A percentile compares a stretch with the other conserved stretches of the same genome.
phyloP scores from a whole-genome alignment of 73 alveolate species.

The Blepharisma stoltei region DNA sequence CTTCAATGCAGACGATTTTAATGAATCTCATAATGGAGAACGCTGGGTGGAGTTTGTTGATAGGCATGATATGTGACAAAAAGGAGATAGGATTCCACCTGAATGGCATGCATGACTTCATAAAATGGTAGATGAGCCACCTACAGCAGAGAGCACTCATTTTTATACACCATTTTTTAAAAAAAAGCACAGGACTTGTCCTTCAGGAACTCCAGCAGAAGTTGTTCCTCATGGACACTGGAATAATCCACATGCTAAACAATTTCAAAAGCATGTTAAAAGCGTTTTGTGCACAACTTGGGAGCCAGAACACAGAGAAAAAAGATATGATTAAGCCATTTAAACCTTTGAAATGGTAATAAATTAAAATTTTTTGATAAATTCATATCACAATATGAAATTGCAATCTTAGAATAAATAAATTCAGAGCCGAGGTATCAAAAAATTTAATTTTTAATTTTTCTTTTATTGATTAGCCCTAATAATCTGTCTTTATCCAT shows the following conservation, averaged over 20 bases:
- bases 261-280: conserved; percentile 8
- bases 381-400: too few relatives aligned
- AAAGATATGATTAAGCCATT: background rate
- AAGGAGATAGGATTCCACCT: conserved; percentile 55
- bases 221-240: conserved; percentile 38
- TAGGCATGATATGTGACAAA: conserved; percentile 43
- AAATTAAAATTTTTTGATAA: too few relatives aligned
- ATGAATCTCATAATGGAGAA: conserved; percentile 33
- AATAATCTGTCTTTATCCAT: too few relatives aligned
- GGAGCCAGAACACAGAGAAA: conserved; percentile 44
- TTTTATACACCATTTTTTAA: conserved; percentile 60
- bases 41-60: conserved; percentile 79
- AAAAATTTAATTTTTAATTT: too few relatives aligned
- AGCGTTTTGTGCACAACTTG: conserved; percentile 48
- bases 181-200: conserved; percentile 54
- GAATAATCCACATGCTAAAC: conserved; percentile 35
- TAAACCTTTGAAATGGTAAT: too few relatives aligned
- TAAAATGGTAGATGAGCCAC: conserved; percentile 60
- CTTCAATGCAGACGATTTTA: conserved; percentile 53
- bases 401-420: too few relatives aligned
- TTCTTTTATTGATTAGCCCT: too few relatives aligned
- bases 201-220: conserved; percentile 38
- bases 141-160: conserved; percentile 53
- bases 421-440: too few relatives aligned
- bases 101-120: conserved; percentile 79